Percentiles rank a stretch among this genome's conserved stretches.
These are phyloP conservation scores for Strobilomyces confusus DNA, from an alignment of 768 basidiomycete species.

Conservation along the genomic window DNA sequence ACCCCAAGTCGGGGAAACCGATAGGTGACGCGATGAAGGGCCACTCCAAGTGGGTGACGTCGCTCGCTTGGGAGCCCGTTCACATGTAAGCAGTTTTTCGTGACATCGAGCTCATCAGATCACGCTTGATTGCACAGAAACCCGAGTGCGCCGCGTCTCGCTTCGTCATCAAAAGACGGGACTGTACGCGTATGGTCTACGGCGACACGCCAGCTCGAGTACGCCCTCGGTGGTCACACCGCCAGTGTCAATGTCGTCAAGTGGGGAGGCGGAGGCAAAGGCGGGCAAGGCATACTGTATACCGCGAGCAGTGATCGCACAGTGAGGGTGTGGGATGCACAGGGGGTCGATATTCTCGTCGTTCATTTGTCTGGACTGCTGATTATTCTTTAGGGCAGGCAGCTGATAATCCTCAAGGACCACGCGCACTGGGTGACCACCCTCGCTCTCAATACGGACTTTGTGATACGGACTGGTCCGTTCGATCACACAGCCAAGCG, in stretches of 20 bases:
- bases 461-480: slow-evolving; percentile 89
- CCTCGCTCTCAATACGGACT: slow-evolving; percentile 91
- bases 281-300: slow-evolving; percentile 72
- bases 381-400: slow-evolving; percentile 59
- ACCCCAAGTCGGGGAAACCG: slow-evolving; percentile 86
- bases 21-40: slow-evolving; percentile 88
- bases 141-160: slow-evolving; percentile 72
- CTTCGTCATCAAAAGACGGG: slow-evolving; percentile 94
- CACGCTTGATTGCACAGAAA: slow-evolving; percentile 48
- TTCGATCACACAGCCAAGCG: slow-evolving; percentile 85
- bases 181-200: slow-evolving; percentile 95
- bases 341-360: slow-evolving; percentile 46
- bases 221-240: slow-evolving; percentile 87
- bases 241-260: slow-evolving; percentile 93
- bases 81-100: slow-evolving; percentile 60
- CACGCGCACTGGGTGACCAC: slow-evolving; percentile 99
- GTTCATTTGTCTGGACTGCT: not conserved
- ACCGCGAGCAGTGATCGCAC: slow-evolving; percentile 94
- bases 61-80: slow-evolving; percentile 93
- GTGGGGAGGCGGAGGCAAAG: slow-evolving; percentile 86
- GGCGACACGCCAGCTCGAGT: slow-evolving; percentile 65
- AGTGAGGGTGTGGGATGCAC: slow-evolving; percentile 92
- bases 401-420: slow-evolving; percentile 81
- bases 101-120: not conserved
- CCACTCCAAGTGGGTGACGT: slow-evolving; percentile 95